A percentile compares a stretch with the other conserved stretches of the same genome.
Conservation (phyloP, 2,329 filamentous ascomycete species). For the Calonectria hawksworthii region DNA sequence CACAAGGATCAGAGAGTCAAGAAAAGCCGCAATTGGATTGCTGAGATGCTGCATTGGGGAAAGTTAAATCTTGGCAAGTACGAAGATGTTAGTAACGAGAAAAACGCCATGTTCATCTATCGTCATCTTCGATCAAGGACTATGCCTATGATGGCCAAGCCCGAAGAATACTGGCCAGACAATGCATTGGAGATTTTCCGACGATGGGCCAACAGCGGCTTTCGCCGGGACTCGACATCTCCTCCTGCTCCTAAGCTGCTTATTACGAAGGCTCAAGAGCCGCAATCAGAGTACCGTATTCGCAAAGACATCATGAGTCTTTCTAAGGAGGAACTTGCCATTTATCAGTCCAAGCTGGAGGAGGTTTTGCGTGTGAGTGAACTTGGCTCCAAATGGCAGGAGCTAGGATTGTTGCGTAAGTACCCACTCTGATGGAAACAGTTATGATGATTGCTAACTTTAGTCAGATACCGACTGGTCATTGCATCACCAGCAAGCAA, state of each 20-base stretch:
- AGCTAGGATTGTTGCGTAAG: slow-evolving; percentile 19
- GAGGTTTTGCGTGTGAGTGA: slow-evolving; percentile 12
- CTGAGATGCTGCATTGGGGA: neutral
- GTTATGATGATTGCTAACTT: neutral
- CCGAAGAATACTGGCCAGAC: slow-evolving; percentile 22
- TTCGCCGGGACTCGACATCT: slow-evolving; percentile 4
- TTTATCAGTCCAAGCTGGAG: slow-evolving; percentile 23
- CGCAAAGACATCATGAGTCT: slow-evolving; percentile 23
- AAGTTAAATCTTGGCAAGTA: slow-evolving; percentile 7
- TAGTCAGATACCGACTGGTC: slow-evolving; percentile 18
- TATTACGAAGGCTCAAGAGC: slow-evolving; percentile 1
- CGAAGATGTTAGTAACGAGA: slow-evolving; percentile 4
- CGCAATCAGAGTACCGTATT: neutral
- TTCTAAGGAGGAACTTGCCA: slow-evolving; percentile 1
- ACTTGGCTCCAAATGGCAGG: slow-evolving; percentile 19
- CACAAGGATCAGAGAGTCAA: neutral
- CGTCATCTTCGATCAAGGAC: slow-evolving; percentile 20
- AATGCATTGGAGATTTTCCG: slow-evolving; percentile 22
- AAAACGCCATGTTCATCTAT: slow-evolving; percentile 8
- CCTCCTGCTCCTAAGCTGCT: neutral
- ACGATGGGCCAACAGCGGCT: slow-evolving; percentile 18
- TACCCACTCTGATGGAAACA: neutral
- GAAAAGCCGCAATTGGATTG: neutral
- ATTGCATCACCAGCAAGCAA: slow-evolving; percentile 20
- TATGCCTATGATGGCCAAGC: slow-evolving; percentile 21